Evolutionary conservation across 1,284 basidiomycete species (phyloP), one percentile per base, ranked within the genome.

Genomic region (Cryptococcus hybrid): DNA sequence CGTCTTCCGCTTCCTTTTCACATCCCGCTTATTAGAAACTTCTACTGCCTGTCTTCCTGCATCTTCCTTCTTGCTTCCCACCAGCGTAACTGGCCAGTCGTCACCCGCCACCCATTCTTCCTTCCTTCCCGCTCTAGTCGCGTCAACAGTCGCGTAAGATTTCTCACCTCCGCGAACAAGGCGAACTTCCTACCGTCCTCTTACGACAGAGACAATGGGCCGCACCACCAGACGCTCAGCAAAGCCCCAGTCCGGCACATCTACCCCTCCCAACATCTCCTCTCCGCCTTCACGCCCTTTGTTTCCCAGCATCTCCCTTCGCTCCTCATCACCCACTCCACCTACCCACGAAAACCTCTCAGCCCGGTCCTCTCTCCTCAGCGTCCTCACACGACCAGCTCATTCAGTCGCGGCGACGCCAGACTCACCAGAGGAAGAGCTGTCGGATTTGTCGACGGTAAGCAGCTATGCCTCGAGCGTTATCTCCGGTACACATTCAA

Each of bases 251-350:
- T 59, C 62, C n/a, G 57, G 57, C 24, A 40, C 54, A 3, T 59
- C 60, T 7, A 62, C 62, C 2, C 59, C 65, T 11, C 58, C 82
- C 99, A 98, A 57, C 12, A 46, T 61, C 5, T 61, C 60, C 34
- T 55, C 61, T 15, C 59, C 62, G 8, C 62, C 62, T 2, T 53
- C 57, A 18, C 30, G 44, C 39, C 57, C 60, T 5, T 45, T 55
- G 12, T 58, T 51, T 40, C 56, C 60, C 7, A 30, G 54, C 18
- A 57, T 61, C 39, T 61, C 60, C 3, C 52, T 57, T 9, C 50
- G 56, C 38, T 61, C 60, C 1, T 61, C 60, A 9, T 58, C 56
- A 11, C 56, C 60, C 6, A 56, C 60, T 0, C 58, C 60, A 6
- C 15, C 35, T 5, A 38, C 38, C 13, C 18, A 18, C 7, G 46